Evolutionary conservation across 257 asterid genomes (phyloP), one percentile per base, ranked within the genome.

Genomic region (Haberlea rhodopensis): DNA sequence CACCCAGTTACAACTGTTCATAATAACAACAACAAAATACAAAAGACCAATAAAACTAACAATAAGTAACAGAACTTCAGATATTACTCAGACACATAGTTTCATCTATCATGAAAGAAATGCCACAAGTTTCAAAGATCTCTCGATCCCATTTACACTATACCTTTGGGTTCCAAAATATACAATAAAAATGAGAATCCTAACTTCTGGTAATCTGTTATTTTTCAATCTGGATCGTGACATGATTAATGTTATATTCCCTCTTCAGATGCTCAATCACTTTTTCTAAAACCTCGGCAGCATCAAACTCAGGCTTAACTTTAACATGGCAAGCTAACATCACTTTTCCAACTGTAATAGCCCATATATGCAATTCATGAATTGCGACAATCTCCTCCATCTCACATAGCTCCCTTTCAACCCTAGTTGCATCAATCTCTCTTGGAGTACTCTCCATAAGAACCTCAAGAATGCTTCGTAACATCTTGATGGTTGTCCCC

Each of bases 391-490:
- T 95, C 60, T 87, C 98, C n/a, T 89, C 97, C 89, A 89, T 87
- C 80, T 82, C 95, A 19, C 96, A 87, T 1, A 92, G 85, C 6
- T 95, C 98, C 57, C 63, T 76, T 76, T 92, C 97, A 2, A 92
- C 87, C 75, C 75, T 81, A 0, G 86, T 78, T 8, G 96, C 95
- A 60, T 89, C 97, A 1, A 92, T 89, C 77, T 89, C 97, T 32
- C 96, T 67, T 0, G 97, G 97, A 0, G 98, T 89, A 77, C 97
- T 92, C 90, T 89, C 97, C 98, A 92, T 92, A 3, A 92, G 81
- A 51, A 92, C 95, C 69, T 92, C 96, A 0, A 92, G 86, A 63
- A 92, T 87, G 64, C 53, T 85, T 3, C 96, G 62, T 58, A 89
- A 59, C 98, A 92, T 89, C 72, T 80, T 75, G 18, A 89, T 81